Percentiles rank a stretch among this genome's conserved stretches.
Conservation (phyloP, 2,329 filamentous ascomycete species). For the Aureobasidium mangrovei region DNA sequence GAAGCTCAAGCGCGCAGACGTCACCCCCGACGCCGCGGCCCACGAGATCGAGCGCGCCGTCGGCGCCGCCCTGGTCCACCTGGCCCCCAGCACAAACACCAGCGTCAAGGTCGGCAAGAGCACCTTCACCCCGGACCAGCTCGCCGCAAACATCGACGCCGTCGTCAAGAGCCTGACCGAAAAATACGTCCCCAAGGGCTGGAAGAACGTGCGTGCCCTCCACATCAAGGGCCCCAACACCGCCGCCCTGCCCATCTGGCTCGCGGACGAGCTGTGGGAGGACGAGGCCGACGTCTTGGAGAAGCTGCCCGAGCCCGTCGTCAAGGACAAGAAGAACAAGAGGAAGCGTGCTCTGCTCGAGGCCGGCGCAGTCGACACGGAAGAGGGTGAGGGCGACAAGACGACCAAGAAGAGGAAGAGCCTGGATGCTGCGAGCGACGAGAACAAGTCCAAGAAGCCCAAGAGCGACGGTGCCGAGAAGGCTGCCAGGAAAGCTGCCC, state of each 20-base stretch:
- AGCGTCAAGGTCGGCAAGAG: constrained; percentile 72
- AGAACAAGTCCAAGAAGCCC: constrained; percentile 22
- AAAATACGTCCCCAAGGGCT: constrained; percentile 75
- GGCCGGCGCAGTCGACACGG: constrained; percentile 12
- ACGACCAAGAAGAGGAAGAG: constrained; percentile 27
- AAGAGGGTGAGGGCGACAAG: constrained; percentile 21
- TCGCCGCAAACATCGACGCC: constrained; percentile 71
- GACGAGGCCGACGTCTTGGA: constrained; percentile 61
- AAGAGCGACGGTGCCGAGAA: constrained; percentile 22
- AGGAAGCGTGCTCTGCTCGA: constrained; percentile 26
- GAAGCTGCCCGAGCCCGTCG: constrained; percentile 31
- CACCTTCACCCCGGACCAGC: constrained; percentile 62
- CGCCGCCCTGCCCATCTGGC: constrained; percentile 84
- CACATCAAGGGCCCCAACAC: constrained; percentile 90
- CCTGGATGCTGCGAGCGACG: constrained; percentile 18
- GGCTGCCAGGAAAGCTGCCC: constrained; percentile 19
- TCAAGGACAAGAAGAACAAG: constrained; percentile 21
- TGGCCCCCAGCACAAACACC: constrained; percentile 70
- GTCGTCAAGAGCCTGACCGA: constrained; percentile 62
- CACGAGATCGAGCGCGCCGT: constrained; percentile 72
- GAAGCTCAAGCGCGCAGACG: constrained; percentile 37
- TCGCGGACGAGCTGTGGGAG: constrained; percentile 84
- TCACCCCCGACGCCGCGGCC: constrained; percentile 57
- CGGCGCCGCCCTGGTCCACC: constrained; percentile 66
- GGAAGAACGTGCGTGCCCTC: constrained; percentile 74